These are phyloP conservation scores for Carex scoparia DNA, from an alignment of 176 grass and related monocot species.

Conservation along the genomic window DNA sequence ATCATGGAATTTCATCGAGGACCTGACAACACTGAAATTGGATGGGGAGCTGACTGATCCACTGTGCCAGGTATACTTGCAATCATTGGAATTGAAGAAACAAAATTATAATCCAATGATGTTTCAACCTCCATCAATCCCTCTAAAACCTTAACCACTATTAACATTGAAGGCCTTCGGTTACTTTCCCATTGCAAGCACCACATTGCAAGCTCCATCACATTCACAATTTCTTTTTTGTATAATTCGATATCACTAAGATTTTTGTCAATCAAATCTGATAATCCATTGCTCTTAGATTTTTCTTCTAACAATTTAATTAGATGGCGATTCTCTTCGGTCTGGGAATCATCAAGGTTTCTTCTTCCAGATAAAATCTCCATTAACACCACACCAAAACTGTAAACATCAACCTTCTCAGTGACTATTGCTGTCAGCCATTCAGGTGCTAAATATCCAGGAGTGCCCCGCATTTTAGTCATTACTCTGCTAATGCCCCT, in stretches of 20 bases:
- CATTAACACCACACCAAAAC: constrained; percentile 56
- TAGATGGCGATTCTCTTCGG: constrained; percentile 31
- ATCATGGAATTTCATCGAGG: not conserved
- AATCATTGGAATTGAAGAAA: not conserved
- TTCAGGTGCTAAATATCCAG: constrained; percentile 61
- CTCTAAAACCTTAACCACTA: constrained; percentile 48
- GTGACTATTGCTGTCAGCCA: constrained; percentile 54
- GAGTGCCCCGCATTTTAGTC: constrained; percentile 42
- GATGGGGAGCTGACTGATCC: constrained; percentile 11
- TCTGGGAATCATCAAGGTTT: constrained; percentile 41
- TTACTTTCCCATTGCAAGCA: constrained; percentile 47
- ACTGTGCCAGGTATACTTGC: not conserved
- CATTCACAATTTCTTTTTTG: constrained; percentile 21
- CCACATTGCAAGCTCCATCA: constrained; percentile 55
- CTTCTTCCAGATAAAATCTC: constrained; percentile 54
- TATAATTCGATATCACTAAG: constrained; percentile 15
- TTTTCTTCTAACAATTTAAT: constrained; percentile 40
- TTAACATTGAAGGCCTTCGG: constrained; percentile 54
- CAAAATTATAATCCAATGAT: constrained; percentile 24
- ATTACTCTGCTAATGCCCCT: constrained; percentile 35
- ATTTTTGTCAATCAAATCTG: constrained; percentile 28
- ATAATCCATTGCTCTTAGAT: constrained; percentile 3
- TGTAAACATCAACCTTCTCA: constrained; percentile 62
- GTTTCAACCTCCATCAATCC: constrained; percentile 30
- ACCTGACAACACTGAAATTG: not conserved